Conservation (phyloP, 2,329 filamentous ascomycete species). For the Diaporthe caulivora region DNA sequence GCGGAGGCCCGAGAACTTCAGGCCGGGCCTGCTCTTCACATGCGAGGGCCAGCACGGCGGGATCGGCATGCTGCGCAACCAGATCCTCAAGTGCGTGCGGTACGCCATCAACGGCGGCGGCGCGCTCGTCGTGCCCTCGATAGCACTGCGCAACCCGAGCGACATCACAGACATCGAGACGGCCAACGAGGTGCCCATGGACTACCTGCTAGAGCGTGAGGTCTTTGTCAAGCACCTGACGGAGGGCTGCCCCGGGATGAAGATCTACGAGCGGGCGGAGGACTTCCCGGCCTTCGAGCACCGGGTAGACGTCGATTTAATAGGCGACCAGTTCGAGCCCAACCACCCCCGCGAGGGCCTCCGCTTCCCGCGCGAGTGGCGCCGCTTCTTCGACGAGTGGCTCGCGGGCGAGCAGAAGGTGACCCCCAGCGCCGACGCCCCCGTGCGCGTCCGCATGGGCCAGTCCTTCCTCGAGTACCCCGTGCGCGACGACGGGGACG, state of each 20-base stretch:
- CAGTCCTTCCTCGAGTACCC: conserved; percentile 55
- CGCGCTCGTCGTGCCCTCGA: conserved; percentile 52
- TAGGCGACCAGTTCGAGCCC: conserved; percentile 50
- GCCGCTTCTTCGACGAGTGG: conserved; percentile 47
- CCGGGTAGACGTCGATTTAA: conserved; percentile 40
- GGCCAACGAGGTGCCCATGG: conserved; percentile 45
- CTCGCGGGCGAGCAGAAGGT: conserved; percentile 42
- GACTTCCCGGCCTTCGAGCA: conserved; percentile 47
- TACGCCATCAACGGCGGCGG: conserved; percentile 54
- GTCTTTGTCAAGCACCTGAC: conserved; percentile 45
- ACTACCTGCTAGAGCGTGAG: conserved; percentile 47
- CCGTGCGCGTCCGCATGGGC: conserved; percentile 47
- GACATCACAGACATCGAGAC: conserved; percentile 50
- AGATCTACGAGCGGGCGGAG: conserved; percentile 45
- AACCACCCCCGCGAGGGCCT: conserved; percentile 45
- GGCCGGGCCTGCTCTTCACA: conserved; percentile 52
- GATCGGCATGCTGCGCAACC: conserved; percentile 55
- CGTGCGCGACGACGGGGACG: conserved; percentile 49
- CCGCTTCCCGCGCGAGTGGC: conserved; percentile 45
- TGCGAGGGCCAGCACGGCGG: conserved; percentile 55
- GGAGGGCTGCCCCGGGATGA: conserved; percentile 47
- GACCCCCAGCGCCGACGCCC: conserved; percentile 33
- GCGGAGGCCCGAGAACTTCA: conserved; percentile 46
- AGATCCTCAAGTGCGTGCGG: conserved; percentile 55
- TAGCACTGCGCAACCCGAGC: conserved; percentile 49